Percentiles rank a stretch among this genome's conserved stretches.
phyloP scores from a whole-genome alignment of 345 rosid genomes.

The Lumnitzera littorea region DNA sequence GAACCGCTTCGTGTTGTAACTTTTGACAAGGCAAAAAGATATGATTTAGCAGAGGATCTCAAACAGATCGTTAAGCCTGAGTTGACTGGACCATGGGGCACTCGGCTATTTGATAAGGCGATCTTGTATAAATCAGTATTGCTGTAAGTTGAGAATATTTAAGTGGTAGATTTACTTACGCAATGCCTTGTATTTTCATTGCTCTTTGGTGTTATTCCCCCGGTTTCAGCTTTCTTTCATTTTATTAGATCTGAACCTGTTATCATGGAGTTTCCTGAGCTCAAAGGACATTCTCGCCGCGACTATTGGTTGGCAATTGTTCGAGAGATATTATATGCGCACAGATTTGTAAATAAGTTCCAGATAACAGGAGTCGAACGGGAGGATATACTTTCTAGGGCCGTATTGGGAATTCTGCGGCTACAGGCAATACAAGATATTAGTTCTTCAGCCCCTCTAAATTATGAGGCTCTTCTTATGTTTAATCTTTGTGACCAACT shows the following conservation, averaged over 20 bases:
- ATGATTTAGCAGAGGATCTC: slow-evolving; percentile 75
- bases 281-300: slow-evolving; percentile 90
- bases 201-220: background rate
- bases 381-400: slow-evolving; percentile 78
- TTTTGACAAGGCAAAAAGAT: slow-evolving; percentile 79
- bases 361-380: slow-evolving; percentile 49
- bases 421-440: slow-evolving; percentile 80
- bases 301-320: slow-evolving; percentile 87
- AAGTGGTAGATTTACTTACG: background rate
- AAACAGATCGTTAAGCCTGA: slow-evolving; percentile 89
- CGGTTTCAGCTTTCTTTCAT: slow-evolving; percentile 4
- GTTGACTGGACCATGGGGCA: slow-evolving; percentile 98
- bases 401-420: slow-evolving; percentile 78
- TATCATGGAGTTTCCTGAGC: slow-evolving; percentile 86
- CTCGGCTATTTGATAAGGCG: slow-evolving; percentile 95
- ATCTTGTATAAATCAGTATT: slow-evolving; percentile 75
- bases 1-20: slow-evolving; percentile 89
- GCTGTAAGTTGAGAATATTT: slow-evolving; percentile 48
- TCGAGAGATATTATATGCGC: slow-evolving; percentile 65
- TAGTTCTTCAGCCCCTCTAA: slow-evolving; percentile 26
- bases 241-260: slow-evolving; percentile 81
- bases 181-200: background rate
- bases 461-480: slow-evolving; percentile 56
- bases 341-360: slow-evolving; percentile 63
- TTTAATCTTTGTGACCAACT: slow-evolving; percentile 91